These are phyloP conservation scores for Bryoglossum gracile DNA, from an alignment of 495 filamentous ascomycete species.

Conservation along the genomic window DNA sequence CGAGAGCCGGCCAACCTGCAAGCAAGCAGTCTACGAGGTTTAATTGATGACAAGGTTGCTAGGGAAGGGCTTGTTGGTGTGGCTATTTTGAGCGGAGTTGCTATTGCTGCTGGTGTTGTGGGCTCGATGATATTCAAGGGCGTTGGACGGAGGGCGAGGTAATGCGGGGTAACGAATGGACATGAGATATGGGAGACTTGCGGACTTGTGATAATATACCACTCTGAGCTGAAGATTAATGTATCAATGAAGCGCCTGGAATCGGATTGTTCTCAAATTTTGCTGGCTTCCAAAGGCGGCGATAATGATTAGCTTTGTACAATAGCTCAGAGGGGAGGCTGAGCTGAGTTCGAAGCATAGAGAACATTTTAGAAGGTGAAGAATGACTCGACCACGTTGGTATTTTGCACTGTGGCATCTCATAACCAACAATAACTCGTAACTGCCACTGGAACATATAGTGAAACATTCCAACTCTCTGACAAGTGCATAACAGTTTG, in stretches of 20 bases:
- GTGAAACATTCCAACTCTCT: background rate
- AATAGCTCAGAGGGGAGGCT: background rate
- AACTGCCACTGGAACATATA: background rate
- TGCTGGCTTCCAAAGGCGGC: background rate
- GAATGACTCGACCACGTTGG: background rate
- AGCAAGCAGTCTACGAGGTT: constrained; percentile 67
- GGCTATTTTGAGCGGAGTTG: constrained; percentile 92
- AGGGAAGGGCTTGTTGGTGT: constrained; percentile 91
- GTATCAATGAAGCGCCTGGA: constrained; percentile 9
- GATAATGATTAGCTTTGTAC: background rate
- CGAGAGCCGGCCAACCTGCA: constrained; percentile 87
- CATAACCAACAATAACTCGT: background rate
- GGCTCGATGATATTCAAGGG: constrained; percentile 78
- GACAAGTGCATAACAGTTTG: background rate
- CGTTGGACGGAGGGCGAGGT: constrained; percentile 44
- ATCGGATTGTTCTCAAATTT: background rate
- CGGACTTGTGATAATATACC: constrained; percentile 22
- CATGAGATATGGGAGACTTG: constrained; percentile 1
- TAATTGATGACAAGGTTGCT: constrained; percentile 94
- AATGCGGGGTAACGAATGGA: constrained; percentile 9
- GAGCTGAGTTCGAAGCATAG: background rate
- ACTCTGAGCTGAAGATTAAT: constrained; percentile 12
- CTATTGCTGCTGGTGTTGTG: constrained; percentile 87
- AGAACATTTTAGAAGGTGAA: background rate
- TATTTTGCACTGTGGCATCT: too few species aligned